Evolutionary conservation across 208 protist species (phyloP), one percentile per base, ranked within the genome.

Genomic region (Leishmania lainsoni): DNA sequence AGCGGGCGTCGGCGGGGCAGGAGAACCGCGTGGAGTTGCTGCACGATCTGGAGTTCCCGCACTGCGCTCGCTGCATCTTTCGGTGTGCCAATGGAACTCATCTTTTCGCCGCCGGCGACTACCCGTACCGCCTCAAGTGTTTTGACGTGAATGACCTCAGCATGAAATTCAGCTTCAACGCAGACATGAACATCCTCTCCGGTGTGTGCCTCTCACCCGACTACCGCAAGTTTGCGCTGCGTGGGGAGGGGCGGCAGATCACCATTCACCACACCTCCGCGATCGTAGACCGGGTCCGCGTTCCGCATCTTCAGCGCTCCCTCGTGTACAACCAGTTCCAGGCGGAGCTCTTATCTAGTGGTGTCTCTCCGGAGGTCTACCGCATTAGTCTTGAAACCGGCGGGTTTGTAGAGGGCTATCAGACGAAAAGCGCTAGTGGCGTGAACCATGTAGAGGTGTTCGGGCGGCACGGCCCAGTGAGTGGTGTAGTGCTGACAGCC

Each of bases 91-190:
- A 97, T 78, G 93, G 93, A 61, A 94, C 93, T 22, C 86, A 97
- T 78, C 90, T 98, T 35, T 97, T 97, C 78, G 90, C 91, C 54
- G 91, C 93, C 29, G 95, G 95, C 29, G 93, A 97, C 75, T 98
- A 98, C 81, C 93, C 93, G 35, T 92, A 95, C 74, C 91, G 93
- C 8, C 87, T 97, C 68, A 97, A 97, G 87, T 97, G 93, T 78
- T 97, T 95, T 80, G 94, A 97, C 76, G 92, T 97, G 26, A 95
- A 96, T 78, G 89, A 98, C 76, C 87, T 98, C 10, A 95, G 91
- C 83, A 96, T 97, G 93, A 98, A 98, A 87, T 98, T 94, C 80
- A 94, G 89, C 76, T 97, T 96, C 79, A 95, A 97, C 80, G 93
- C 92, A 35, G 95, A 98, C 75, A 97, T 95, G 91, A 88, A 88